Base-by-base conservation (phyloP, 2,329 filamentous ascomycete species). In the Hypoxylon sp. region DNA sequence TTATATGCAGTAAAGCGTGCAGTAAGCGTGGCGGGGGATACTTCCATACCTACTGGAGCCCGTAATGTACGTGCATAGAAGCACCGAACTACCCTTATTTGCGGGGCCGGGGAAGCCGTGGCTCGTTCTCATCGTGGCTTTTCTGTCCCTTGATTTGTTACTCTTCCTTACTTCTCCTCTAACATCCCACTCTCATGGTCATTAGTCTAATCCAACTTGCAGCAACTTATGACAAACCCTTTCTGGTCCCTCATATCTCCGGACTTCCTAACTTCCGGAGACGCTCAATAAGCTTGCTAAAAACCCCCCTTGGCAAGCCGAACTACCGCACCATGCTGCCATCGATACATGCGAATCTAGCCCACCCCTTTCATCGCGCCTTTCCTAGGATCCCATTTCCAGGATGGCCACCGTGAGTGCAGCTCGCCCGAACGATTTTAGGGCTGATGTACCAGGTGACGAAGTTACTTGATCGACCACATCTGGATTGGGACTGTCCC, bases 171-270 rank as follows among this genome's bases (percentile, higher is more conserved):
- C 39, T 46, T 44, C 44, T 58, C 33, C 31, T 66, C 60, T 9
- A 26, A 68, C 68, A 71, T 71, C 68, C 68, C 68, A 71, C 68
- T 68, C 65, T 68, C 65, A 53, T 46, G 48, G 35, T 59, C 59
- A 22, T 63, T 65, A 59, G 65, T 59, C 58, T 53, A 55, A 33
- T 63, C 53, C 50, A 53, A 55, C 61, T 52, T 66, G 65, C 68
- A 70, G 54, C 58, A 63, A 53, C 50, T 66, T 68, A 68, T 68
- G 68, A 71, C 68, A 68, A 63, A 68, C 53, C 50, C 37, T 60
- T 66, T 63, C 50, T 42, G 35, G 37, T 62, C 51, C 39, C 62
- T 63, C 51, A 51, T 33, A 46, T 54, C 29, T 48, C 48, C 33
- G 50, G 31, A 46, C 47, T 42, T 63, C 50, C 24, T 46, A 55